Percentiles rank a stretch among this genome's conserved stretches.
phyloP scores from a whole-genome alignment of 768 basidiomycete species.

The Erythrobasidium yunnanense region DNA sequence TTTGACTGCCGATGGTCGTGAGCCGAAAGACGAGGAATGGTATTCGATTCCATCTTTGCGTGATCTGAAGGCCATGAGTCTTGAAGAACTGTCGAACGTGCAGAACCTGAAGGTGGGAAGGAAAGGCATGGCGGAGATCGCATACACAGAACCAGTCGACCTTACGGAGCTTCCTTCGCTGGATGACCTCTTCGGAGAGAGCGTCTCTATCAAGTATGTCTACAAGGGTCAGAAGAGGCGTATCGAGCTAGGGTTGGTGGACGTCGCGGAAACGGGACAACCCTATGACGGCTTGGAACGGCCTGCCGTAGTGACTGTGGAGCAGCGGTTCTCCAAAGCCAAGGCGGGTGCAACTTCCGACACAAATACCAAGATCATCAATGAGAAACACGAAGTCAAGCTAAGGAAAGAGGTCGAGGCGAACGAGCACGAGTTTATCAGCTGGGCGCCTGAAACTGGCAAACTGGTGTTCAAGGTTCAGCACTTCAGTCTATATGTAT shows the following conservation, averaged over 20 bases:
- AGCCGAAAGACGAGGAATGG: slow-evolving; percentile 70
- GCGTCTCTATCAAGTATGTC: slow-evolving; percentile 77
- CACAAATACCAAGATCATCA: slow-evolving; percentile 71
- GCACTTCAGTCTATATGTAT: slow-evolving; percentile 53
- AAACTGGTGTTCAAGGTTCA: slow-evolving; percentile 89
- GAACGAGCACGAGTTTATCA: slow-evolving; percentile 72
- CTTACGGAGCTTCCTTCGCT: slow-evolving; percentile 73
- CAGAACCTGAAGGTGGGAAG: slow-evolving; percentile 74
- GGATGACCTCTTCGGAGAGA: slow-evolving; percentile 68
- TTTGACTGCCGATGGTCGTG: slow-evolving; percentile 34
- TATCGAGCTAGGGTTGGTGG: slow-evolving; percentile 52
- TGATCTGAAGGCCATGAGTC: slow-evolving; percentile 58
- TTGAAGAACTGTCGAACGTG: slow-evolving; percentile 63
- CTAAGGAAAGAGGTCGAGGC: slow-evolving; percentile 71
- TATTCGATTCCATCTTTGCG: slow-evolving; percentile 71
- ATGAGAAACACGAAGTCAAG: slow-evolving; percentile 52
- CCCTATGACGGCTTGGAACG: slow-evolving; percentile 82
- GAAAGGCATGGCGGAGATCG: slow-evolving; percentile 78
- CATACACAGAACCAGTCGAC: slow-evolving; percentile 65
- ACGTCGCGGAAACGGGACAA: slow-evolving; percentile 79
- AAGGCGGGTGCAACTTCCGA: slow-evolving; percentile 79
- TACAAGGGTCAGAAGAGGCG: slow-evolving; percentile 68
- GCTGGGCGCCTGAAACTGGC: slow-evolving; percentile 67
- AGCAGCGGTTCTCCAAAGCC: slow-evolving; percentile 77
- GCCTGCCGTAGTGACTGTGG: slow-evolving; percentile 61